Evolutionary conservation across 495 filamentous ascomycete genomes (phyloP), one percentile per base, ranked within the genome.

Genomic region (Trichodelitschia bisporula): DNA sequence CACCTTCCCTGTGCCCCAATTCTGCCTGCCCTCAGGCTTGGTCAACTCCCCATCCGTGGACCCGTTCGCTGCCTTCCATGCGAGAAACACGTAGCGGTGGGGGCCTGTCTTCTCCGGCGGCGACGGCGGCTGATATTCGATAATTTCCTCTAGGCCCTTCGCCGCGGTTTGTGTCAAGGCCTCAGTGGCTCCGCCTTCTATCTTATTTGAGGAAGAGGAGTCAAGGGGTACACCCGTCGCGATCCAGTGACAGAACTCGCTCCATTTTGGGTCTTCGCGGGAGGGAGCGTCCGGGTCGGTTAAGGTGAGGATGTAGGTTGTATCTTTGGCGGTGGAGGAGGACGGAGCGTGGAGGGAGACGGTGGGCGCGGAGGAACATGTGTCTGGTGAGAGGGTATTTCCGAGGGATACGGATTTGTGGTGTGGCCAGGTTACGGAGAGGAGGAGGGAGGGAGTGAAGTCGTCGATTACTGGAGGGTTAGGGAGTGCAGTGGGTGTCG

Each of bases 161-260:
- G 34, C 17, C 15, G 31, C 28, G n/a, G n/a, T n/a, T n/a, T n/a
- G n/a, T 18, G 27, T 19, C 50, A 44, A 4, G 38, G 33, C 26
- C 36, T 17, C 31, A 28, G 16, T 3, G 27, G 12, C 14, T 36
- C 26, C 17, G 15, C 17, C n/a, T n/a, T 2, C 14, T 4, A 15
- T 13, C 4, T 27, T 28, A 5, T 46, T 23, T 2, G 33, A 31
- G 38, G 26, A 29, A 18, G 18, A 40, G 30, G 30, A 36, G 9
- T 32, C 36, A 26, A 46, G 29, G 12, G 44, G 45, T 8, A 63
- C 32, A 27, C 49, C 56, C 2, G 61, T 58, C 3, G 55, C 54
- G 43, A 77, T 62, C 71, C 70, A 76, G 44, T 77, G 72, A 44
- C 72, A 77, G 46, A 72, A 62, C 44, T 78, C 66, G n/a, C 57